Conservation (phyloP, 169 alveolate genomes). For the Toxoplasma gondii region DNA sequence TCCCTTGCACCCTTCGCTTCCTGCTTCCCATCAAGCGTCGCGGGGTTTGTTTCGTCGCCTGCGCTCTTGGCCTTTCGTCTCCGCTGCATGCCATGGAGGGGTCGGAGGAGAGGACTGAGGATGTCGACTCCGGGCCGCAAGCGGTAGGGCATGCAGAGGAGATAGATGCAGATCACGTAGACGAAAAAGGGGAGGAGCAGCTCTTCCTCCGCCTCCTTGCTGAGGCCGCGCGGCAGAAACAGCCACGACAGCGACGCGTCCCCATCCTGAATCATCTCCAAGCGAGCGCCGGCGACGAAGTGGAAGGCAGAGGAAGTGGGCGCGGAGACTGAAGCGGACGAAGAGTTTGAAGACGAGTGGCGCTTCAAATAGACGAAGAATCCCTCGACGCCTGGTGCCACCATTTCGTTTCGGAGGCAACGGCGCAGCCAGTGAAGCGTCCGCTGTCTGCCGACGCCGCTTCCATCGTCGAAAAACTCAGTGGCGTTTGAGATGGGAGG, state of each 20-base stretch:
- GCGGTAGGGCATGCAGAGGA: slow-evolving; percentile 35
- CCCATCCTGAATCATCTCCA: slow-evolving; percentile 43
- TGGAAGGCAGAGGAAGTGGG: not conserved
- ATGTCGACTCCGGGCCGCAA: not conserved
- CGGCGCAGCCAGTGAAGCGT: slow-evolving; percentile 45
- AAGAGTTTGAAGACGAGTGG: not conserved
- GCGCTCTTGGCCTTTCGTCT: not conserved
- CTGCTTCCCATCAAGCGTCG: not conserved
- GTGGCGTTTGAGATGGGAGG: not conserved
- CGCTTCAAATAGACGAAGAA: not conserved
- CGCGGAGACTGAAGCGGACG: not conserved
- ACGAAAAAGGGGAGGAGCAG: slow-evolving; percentile 44
- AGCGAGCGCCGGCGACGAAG: slow-evolving; percentile 33
- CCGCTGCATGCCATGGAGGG: slow-evolving; percentile 7
- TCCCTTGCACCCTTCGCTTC: not conserved
- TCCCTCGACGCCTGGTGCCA: slow-evolving; percentile 20
- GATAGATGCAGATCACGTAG: slow-evolving; percentile 18
- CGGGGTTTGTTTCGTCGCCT: not conserved
- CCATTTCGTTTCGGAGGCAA: slow-evolving; percentile 2
- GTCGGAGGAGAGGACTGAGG: slow-evolving; percentile 4
- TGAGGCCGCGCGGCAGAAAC: slow-evolving; percentile 23
- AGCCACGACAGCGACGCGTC: slow-evolving; percentile 55
- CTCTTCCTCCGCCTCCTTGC: slow-evolving; percentile 43
- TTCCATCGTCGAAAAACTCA: slow-evolving; percentile 22
- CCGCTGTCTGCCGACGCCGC: slow-evolving; percentile 45